Evolutionary conservation across 2,329 filamentous ascomycete species (phyloP).

Genomic region (Apiospora arundinis): DNA sequence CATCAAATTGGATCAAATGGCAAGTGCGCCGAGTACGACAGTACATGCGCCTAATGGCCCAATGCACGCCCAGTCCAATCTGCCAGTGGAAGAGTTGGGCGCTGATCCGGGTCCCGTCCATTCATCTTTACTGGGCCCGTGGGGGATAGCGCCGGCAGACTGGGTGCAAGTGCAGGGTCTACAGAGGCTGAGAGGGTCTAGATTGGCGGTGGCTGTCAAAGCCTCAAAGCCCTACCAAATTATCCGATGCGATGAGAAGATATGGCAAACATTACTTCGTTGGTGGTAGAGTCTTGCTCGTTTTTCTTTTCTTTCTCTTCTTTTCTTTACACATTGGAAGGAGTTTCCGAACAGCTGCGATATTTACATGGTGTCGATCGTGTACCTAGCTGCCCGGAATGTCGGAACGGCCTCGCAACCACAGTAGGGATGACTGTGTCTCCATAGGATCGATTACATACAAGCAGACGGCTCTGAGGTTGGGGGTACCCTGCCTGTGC

Average conservation of each 20-base stretch:
- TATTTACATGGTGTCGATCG: too few species aligned
- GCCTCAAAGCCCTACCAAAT: background rate
- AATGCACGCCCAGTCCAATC: background rate
- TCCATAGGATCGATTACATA: too few species aligned
- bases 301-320: too few species aligned
- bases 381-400: too few species aligned
- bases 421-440: too few species aligned
- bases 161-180: background rate
- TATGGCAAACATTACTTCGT: too few species aligned
- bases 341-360: too few species aligned
- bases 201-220: background rate
- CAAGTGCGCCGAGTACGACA: background rate
- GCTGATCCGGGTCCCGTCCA: background rate
- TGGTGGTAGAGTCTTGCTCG: too few species aligned
- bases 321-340: too few species aligned
- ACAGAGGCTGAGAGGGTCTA: background rate
- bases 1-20: background rate
- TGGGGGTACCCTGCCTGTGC: background rate
- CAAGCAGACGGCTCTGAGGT: too few species aligned
- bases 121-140: background rate
- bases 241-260: too few species aligned
- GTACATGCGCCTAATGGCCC: background rate
- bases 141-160: slow-evolving; percentile 11
- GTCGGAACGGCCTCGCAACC: too few species aligned
- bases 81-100: background rate